Evolutionary conservation across 495 filamentous ascomycete genomes (phyloP).

Genomic region (Penicillium nucicola): DNA sequence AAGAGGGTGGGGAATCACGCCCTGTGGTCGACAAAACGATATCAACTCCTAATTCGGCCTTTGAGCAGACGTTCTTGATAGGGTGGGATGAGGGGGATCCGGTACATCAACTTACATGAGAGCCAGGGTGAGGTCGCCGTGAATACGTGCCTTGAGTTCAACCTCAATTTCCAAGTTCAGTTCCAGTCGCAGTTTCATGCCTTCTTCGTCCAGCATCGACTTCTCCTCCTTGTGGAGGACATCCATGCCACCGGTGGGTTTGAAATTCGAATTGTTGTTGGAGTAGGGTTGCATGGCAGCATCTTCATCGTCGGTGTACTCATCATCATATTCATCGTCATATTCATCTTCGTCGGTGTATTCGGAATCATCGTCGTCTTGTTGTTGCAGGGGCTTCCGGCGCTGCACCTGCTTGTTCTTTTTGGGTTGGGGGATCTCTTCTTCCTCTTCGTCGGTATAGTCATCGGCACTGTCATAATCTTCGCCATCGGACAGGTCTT

Average conservation of each 20-base stretch:
- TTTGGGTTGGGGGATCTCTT: conserved; percentile 7
- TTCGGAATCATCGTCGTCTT: conserved; percentile 27
- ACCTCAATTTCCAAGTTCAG: conserved; percentile 87
- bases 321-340: conserved; percentile 44
- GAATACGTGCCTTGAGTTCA: conserved; percentile 84
- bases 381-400: conserved; percentile 17
- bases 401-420: conserved; percentile 32
- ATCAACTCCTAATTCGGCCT: conserved; percentile 31
- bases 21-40: conserved; percentile 22
- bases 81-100: neutral
- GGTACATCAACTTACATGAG: conserved; percentile 65
- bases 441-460: conserved; percentile 33
- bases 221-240: conserved; percentile 27
- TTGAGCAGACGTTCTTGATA: conserved; percentile 15
- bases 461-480: conserved; percentile 37
- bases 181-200: conserved; percentile 72
- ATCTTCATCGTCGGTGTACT: conserved; percentile 25
- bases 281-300: conserved; percentile 48
- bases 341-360: conserved; percentile 53
- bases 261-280: conserved; percentile 7
- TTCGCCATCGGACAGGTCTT: conserved; percentile 39
- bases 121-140: conserved; percentile 81
- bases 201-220: conserved; percentile 39
- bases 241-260: conserved; percentile 30
- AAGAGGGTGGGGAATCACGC: conserved; percentile 18